Percentiles rank a stretch among this genome's conserved stretches.
Evolutionary conservation across 2,329 filamentous ascomycete species (phyloP).

Genomic region (Ophiostoma montium): DNA sequence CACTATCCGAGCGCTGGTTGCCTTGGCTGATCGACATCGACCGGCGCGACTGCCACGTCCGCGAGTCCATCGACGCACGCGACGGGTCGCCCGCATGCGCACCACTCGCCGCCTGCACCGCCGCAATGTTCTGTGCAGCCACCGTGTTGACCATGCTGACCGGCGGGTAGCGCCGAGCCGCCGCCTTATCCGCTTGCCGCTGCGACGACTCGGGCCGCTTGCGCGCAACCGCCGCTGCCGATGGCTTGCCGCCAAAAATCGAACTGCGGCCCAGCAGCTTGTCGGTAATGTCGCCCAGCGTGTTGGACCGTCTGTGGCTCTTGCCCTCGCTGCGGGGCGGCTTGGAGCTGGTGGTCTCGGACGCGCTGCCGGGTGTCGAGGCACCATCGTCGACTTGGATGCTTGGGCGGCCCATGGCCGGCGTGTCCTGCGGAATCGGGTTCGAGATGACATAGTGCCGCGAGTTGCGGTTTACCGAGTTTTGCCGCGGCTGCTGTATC

Average conservation of each 20-base stretch:
- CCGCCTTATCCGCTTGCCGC: conserved; percentile 30
- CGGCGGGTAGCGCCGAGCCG: conserved; percentile 59
- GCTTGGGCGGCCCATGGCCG: conserved; percentile 44
- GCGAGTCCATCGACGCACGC: conserved; percentile 55
- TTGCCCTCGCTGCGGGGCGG: conserved; percentile 26
- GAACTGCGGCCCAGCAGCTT: conserved; percentile 77
- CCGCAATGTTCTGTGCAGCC: not conserved
- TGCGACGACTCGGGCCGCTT: conserved; percentile 29
- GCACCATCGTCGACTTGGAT: conserved; percentile 33
- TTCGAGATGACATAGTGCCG: conserved; percentile 59
- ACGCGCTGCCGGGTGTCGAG: not conserved
- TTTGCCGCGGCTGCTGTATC: conserved; percentile 64
- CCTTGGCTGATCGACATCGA: conserved; percentile 57
- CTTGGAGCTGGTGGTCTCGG: not conserved
- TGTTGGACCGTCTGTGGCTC: conserved; percentile 57
- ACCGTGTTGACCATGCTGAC: conserved; percentile 61
- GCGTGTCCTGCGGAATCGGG: conserved; percentile 42
- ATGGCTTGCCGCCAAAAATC: conserved; percentile 47
- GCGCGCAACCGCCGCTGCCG: conserved; percentile 18
- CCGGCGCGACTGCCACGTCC: conserved; percentile 39
- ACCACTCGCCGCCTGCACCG: not conserved
- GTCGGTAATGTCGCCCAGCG: conserved; percentile 68
- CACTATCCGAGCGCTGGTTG: conserved; percentile 57
- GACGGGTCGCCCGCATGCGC: conserved; percentile 19
- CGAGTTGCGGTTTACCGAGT: conserved; percentile 23